phyloP scores from a whole-genome alignment of 441 rosid genomes.

The Erysimum pusillum region DNA sequence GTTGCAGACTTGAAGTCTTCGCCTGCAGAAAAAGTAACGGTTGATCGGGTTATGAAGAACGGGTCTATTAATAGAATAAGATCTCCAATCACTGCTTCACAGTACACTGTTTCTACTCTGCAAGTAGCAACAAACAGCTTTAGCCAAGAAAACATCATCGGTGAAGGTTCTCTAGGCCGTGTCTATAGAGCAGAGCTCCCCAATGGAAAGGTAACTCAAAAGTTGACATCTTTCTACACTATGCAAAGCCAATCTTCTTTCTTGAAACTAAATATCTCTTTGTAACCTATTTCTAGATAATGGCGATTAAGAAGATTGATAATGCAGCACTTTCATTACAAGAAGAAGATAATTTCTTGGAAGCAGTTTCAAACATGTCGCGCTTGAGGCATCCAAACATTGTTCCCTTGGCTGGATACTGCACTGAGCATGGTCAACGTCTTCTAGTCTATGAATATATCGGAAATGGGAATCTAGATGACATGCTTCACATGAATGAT shows the following conservation, averaged over 20 bases:
- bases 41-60: slow-evolving; percentile 69
- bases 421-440: slow-evolving; percentile 94
- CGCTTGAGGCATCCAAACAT: slow-evolving; percentile 91
- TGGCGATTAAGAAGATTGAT: slow-evolving; percentile 96
- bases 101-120: slow-evolving; percentile 84
- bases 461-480: slow-evolving; percentile 79
- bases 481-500: slow-evolving; percentile 79
- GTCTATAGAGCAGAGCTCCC: slow-evolving; percentile 91
- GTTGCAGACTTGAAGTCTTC: slow-evolving; percentile 77
- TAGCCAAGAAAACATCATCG: slow-evolving; percentile 85
- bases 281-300: slow-evolving; percentile 54
- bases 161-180: slow-evolving; percentile 98
- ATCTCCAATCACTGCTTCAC: slow-evolving; percentile 84
- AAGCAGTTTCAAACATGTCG: slow-evolving; percentile 93
- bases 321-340: slow-evolving; percentile 84
- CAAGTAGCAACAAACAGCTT: slow-evolving; percentile 93
- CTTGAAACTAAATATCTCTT: slow-evolving; percentile 9
- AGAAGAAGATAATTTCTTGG: slow-evolving; percentile 92
- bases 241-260: not conserved
- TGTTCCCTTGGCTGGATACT: slow-evolving; percentile 82
- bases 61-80: slow-evolving; percentile 77
- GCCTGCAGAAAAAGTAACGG: slow-evolving; percentile 69
- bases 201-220: slow-evolving; percentile 75
- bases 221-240: not conserved
- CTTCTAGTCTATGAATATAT: slow-evolving; percentile 84